phyloP scores from a whole-genome alignment of 228 moss, liverwort and hornwort species.

The Sphagnum fallax region DNA sequence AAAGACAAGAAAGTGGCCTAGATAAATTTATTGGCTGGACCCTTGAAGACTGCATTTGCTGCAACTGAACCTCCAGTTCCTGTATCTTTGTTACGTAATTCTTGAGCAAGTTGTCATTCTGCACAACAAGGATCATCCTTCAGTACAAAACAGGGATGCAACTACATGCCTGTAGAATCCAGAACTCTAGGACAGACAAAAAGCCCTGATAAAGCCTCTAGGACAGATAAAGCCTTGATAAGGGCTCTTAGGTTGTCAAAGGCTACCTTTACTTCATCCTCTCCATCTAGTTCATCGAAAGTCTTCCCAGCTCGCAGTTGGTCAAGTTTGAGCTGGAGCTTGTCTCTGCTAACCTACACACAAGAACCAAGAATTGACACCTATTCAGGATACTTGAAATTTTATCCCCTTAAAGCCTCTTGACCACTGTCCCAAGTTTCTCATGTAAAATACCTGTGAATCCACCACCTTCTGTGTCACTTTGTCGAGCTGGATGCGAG shows the following conservation, averaged over 20 bases:
- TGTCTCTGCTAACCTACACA: conserved; percentile 56
- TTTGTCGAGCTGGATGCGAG: conserved; percentile 38
- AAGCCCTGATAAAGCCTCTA: background rate
- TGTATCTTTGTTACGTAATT: conserved; percentile 68
- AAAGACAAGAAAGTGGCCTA: conserved; percentile 28
- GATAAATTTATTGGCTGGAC: conserved; percentile 8
- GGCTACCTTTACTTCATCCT: conserved; percentile 47
- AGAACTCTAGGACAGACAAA: background rate
- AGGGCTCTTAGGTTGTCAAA: background rate
- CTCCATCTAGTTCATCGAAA: conserved; percentile 64
- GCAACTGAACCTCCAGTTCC: conserved; percentile 63
- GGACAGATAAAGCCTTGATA: background rate
- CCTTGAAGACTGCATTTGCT: conserved; percentile 32
- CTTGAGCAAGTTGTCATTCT: conserved; percentile 65
- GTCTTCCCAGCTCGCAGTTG: conserved; percentile 75
- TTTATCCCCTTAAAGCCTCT: too few species aligned
- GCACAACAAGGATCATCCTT: conserved; percentile 3
- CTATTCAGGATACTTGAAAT: background rate
- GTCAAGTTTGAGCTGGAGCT: conserved; percentile 69
- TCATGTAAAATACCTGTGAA: conserved; percentile 42
- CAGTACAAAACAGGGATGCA: background rate
- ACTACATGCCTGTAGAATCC: too few species aligned
- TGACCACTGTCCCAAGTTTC: too few species aligned
- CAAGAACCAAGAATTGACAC: too few species aligned
- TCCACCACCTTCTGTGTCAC: conserved; percentile 50